Evolutionary conservation across 345 rosid species (phyloP).

Genomic region (Noccaea bulbosa): DNA sequence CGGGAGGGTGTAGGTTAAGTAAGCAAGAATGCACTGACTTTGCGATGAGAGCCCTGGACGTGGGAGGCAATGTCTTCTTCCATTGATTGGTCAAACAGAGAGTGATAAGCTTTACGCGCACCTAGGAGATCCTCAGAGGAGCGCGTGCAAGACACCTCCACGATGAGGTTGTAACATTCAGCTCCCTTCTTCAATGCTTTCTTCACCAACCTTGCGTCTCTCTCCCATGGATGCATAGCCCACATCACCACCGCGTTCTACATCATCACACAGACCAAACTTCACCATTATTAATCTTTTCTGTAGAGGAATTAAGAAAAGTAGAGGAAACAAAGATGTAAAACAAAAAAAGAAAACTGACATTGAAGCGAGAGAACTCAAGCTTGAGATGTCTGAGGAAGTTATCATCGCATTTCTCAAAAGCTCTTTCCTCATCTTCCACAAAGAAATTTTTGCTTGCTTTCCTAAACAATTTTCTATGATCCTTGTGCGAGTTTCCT

Average conservation of each 20-base stretch:
- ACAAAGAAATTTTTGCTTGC: conserved; percentile 56
- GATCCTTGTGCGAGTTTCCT: conserved; percentile 65
- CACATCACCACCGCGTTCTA: conserved; percentile 76
- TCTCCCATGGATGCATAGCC: conserved; percentile 93
- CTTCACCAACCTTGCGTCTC: conserved; percentile 81
- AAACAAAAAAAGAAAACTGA: conserved; percentile 38
- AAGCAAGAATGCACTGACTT: conserved; percentile 46
- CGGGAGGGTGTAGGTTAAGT: neutral
- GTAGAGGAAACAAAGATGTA: neutral
- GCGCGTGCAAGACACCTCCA: conserved; percentile 82
- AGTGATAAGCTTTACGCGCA: conserved; percentile 90
- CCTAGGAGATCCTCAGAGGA: conserved; percentile 77
- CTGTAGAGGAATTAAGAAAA: neutral
- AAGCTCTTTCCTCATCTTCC: conserved; percentile 67
- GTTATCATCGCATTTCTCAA: conserved; percentile 73
- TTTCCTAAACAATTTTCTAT: conserved; percentile 59
- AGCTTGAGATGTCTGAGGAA: conserved; percentile 59
- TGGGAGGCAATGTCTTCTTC: conserved; percentile 82
- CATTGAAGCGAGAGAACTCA: conserved; percentile 85
- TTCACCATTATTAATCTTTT: neutral
- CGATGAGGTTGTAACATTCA: conserved; percentile 55
- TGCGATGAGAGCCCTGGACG: conserved; percentile 52
- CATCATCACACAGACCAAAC: conserved; percentile 11
- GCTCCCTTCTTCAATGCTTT: conserved; percentile 65
- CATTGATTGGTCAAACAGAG: conserved; percentile 76